Evolutionary conservation across 1,284 basidiomycete genomes (phyloP).

Genomic region (Papiliotrema laurentii): DNA sequence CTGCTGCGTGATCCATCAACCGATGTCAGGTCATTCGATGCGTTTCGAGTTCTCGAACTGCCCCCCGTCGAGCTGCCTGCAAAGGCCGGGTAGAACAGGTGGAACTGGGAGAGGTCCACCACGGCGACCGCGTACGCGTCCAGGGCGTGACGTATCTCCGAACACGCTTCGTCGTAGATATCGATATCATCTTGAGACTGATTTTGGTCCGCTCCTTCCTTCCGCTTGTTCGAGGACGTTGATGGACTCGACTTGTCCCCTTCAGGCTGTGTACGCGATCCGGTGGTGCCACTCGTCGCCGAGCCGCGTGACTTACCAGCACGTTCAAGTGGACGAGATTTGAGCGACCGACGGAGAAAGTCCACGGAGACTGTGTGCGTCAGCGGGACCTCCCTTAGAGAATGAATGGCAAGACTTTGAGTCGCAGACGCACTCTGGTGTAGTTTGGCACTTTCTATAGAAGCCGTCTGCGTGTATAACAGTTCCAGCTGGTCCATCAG

Average conservation of each 20-base stretch:
- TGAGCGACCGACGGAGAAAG: slow-evolving; percentile 37
- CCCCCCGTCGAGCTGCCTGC: slow-evolving; percentile 22
- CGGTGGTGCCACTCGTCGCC: neutral
- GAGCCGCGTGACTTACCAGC: slow-evolving; percentile 11
- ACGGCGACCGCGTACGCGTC: slow-evolving; percentile 37
- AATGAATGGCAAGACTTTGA: neutral
- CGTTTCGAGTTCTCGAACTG: slow-evolving; percentile 7
- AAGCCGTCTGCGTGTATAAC: slow-evolving; percentile 19
- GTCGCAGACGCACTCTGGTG: slow-evolving; percentile 31
- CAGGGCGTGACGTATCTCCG: slow-evolving; percentile 32
- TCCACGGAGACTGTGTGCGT: slow-evolving; percentile 35
- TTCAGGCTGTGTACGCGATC: slow-evolving; percentile 1
- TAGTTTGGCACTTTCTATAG: slow-evolving; percentile 23
- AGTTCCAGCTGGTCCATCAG: slow-evolving; percentile 19
- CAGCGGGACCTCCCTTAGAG: neutral
- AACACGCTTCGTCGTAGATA: slow-evolving; percentile 36
- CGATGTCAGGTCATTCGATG: too few species aligned
- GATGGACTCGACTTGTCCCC: too few species aligned
- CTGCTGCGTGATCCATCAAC: neutral
- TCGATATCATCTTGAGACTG: slow-evolving; percentile 16
- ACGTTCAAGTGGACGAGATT: slow-evolving; percentile 23
- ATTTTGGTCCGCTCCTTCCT: slow-evolving; percentile 23
- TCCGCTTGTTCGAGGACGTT: slow-evolving; percentile 13
- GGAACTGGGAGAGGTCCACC: slow-evolving; percentile 38
- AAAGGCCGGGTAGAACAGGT: slow-evolving; percentile 40